Evolutionary conservation across 1,139 yeast species (phyloP).

Genomic region (Barnettozyma hawaiiensis): DNA sequence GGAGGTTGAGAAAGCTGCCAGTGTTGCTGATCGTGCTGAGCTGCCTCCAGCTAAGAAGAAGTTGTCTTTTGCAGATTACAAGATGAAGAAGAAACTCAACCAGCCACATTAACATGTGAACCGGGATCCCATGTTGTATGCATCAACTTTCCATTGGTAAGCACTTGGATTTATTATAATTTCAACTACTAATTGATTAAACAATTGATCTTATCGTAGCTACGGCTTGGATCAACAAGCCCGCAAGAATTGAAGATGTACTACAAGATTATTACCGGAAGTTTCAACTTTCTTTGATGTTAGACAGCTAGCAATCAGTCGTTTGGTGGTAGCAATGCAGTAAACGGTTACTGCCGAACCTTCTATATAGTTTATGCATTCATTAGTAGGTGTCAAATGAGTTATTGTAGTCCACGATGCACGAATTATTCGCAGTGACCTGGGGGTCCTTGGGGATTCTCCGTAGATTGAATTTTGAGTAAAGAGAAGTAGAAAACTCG

Average conservation of each 20-base stretch:
- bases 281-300: no score
- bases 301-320: background rate
- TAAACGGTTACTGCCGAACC: no score
- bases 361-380: background rate
- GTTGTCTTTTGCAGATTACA: background rate
- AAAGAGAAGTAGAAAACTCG: slow-evolving; percentile 12
- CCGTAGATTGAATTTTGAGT: slow-evolving; percentile 17
- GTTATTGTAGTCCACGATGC: slow-evolving; percentile 7
- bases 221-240: no score
- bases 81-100: slow-evolving; percentile 3
- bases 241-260: no score
- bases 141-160: no score
- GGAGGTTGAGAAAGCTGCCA: background rate
- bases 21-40: slow-evolving; percentile 14
- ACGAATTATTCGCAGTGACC: background rate
- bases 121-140: no score
- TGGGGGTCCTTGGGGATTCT: slow-evolving; percentile 2
- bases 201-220: no score
- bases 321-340: background rate
- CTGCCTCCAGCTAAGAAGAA: slow-evolving; percentile 8
- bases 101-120: background rate
- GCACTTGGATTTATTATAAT: no score
- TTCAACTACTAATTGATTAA: no score
- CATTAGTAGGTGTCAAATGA: slow-evolving; percentile 7
- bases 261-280: no score